phyloP scores from a whole-genome alignment of 1,284 basidiomycete genomes.

The Marasmius fiardii region DNA sequence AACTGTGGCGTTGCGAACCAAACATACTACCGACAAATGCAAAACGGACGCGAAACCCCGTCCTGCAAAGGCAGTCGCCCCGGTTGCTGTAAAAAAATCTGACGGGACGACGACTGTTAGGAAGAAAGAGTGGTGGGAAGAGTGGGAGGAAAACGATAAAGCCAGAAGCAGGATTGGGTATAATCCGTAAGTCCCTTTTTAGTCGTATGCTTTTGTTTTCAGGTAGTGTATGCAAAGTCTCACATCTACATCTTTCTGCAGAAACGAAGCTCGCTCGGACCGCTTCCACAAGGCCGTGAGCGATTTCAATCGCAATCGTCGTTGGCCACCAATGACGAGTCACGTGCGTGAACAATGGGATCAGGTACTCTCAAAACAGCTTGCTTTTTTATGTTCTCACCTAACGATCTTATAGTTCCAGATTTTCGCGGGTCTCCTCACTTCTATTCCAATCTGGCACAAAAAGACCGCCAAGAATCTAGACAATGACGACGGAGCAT shows the following conservation, averaged over 20 bases:
- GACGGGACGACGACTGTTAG: not conserved
- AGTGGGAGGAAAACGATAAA: constrained; percentile 60
- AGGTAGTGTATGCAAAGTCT: no score
- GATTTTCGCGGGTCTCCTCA: constrained; percentile 51
- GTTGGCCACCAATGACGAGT: constrained; percentile 45
- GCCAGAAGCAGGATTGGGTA: constrained; percentile 21
- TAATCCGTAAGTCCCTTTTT: constrained; percentile 38
- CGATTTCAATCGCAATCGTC: constrained; percentile 53
- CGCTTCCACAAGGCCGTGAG: constrained; percentile 51
- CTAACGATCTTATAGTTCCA: constrained; percentile 41
- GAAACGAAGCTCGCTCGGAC: constrained; percentile 42
- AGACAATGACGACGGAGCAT: constrained; percentile 17
- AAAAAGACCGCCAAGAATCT: constrained; percentile 22
- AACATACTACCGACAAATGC: not conserved
- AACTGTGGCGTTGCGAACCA: not conserved
- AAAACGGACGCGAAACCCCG: not conserved
- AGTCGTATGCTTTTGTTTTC: no score
- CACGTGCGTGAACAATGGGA: constrained; percentile 56
- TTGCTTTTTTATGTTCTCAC: no score
- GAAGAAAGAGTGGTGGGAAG: constrained; percentile 55
- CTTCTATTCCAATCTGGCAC: constrained; percentile 26
- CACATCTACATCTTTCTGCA: constrained; percentile 19
- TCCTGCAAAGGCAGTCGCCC: not conserved
- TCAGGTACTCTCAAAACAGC: constrained; percentile 35
- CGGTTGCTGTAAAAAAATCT: not conserved